Evolutionary conservation across 2,329 filamentous ascomycete genomes (phyloP).

Genomic region (Apiospora saccharicola): DNA sequence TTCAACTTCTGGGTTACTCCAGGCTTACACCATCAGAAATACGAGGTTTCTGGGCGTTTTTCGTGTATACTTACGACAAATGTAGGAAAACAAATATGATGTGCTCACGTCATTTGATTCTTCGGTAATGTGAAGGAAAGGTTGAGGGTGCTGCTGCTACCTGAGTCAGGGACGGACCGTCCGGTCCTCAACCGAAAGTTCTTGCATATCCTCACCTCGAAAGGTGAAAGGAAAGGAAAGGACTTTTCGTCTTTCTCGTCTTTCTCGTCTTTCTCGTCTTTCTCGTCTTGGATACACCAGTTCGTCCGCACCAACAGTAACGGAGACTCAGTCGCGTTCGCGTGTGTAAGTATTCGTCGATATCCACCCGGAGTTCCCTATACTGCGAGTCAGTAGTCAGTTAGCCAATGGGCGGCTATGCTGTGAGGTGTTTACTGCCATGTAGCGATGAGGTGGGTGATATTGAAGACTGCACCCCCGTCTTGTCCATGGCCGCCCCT

Average conservation of each 20-base stretch:
- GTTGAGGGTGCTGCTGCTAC: background rate
- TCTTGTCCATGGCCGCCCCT: background rate
- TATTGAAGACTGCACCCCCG: background rate
- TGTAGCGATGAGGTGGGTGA: constrained; percentile 11
- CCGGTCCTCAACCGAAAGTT: background rate
- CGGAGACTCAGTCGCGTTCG: background rate
- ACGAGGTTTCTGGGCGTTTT: background rate
- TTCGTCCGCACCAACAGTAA: background rate
- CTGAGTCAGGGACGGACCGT: background rate
- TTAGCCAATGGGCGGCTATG: background rate
- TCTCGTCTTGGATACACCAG: background rate
- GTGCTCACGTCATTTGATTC: background rate
- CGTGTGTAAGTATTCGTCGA: background rate
- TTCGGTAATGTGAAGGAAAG: background rate
- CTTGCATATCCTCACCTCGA: background rate
- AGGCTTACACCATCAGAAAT: background rate
- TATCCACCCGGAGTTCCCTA: constrained; percentile 7
- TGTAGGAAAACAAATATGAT: background rate
- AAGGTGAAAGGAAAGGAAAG: background rate
- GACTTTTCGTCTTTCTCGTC: background rate
- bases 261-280: background rate
- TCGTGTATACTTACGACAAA: background rate
- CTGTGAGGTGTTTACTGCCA: constrained; percentile 5
- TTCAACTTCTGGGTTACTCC: background rate
- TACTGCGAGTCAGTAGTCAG: background rate